phyloP scores from a whole-genome alignment of 1,284 basidiomycete species.

The Anthracocystis panici-leucophaei region DNA sequence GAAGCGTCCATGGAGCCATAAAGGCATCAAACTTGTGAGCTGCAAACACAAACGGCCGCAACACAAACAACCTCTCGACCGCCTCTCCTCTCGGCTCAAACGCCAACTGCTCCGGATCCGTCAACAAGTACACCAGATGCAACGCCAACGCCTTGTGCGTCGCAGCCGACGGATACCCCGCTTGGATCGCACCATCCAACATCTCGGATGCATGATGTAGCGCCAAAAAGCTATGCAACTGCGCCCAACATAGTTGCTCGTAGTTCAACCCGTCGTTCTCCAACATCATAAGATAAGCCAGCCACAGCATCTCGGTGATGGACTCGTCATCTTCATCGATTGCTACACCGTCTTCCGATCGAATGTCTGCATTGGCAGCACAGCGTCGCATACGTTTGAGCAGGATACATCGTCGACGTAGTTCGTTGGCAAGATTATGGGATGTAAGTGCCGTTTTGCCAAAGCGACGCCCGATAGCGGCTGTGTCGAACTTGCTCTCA shows the following conservation, averaged over 20 bases:
- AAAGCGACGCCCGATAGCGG: conserved; percentile 58
- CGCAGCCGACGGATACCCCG: conserved; percentile 70
- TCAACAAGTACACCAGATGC: conserved; percentile 72
- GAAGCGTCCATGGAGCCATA: conserved; percentile 72
- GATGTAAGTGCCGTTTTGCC: conserved; percentile 45
- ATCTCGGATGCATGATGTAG: conserved; percentile 67
- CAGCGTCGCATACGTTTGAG: conserved; percentile 58
- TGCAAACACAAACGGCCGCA: conserved; percentile 74
- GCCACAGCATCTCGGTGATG: conserved; percentile 61
- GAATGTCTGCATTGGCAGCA: conserved; percentile 7
- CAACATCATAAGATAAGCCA: conserved; percentile 60
- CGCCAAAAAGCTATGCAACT: conserved; percentile 52
- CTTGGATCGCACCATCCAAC: conserved; percentile 67
- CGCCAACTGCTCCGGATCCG: conserved; percentile 62
- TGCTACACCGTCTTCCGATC: conserved; percentile 2
- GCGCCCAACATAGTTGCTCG: conserved; percentile 53
- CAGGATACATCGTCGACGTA: conserved; percentile 48
- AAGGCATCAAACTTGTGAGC: conserved; percentile 73
- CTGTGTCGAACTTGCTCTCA: conserved; percentile 59
- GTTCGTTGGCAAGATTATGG: conserved; percentile 49
- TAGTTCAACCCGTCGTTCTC: conserved; percentile 64
- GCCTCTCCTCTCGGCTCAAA: conserved; percentile 70
- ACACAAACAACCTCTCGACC: conserved; percentile 73
- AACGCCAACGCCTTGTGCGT: conserved; percentile 70
- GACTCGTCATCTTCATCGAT: conserved; percentile 21